These are phyloP conservation scores for Metschnikowia chrysomelidarum DNA, from an alignment of 805 yeast genomes.

Conservation along the genomic window DNA sequence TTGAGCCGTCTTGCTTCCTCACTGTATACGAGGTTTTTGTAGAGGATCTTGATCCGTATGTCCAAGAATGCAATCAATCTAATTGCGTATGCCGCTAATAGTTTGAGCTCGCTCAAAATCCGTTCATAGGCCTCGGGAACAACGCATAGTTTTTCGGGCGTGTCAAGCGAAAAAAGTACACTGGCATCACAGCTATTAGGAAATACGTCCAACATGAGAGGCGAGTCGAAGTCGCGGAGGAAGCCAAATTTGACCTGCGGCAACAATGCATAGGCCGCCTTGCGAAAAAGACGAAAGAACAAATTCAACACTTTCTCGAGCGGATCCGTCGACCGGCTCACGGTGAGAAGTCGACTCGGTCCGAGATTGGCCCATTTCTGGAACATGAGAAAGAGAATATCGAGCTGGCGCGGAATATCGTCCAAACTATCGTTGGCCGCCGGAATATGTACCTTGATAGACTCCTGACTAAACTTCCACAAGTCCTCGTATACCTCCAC, in stretches of 20 bases:
- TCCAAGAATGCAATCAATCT: conserved; percentile 32
- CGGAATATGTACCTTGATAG: conserved; percentile 30
- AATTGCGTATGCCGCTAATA: conserved; percentile 28
- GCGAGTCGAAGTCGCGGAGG: conserved; percentile 40
- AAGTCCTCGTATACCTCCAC: conserved; percentile 25
- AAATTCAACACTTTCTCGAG: conserved; percentile 32
- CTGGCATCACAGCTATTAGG: conserved; percentile 23
- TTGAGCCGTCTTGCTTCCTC: conserved; percentile 20
- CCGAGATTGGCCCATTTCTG: conserved; percentile 34
- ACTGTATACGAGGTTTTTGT: conserved; percentile 29
- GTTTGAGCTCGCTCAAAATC: conserved; percentile 18
- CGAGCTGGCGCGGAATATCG: conserved; percentile 31
- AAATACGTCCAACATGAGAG: conserved; percentile 39
- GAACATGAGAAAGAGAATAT: conserved; percentile 33
- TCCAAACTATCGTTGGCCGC: conserved; percentile 21
- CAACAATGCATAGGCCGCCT: conserved; percentile 31
- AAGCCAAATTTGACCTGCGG: conserved; percentile 43
- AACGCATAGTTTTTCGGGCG: conserved; percentile 15
- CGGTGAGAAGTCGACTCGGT: conserved; percentile 30
- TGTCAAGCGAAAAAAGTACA: conserved; percentile 23
- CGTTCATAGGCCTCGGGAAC: conserved; percentile 17
- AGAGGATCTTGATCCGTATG: conserved; percentile 27
- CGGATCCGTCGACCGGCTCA: conserved; percentile 26
- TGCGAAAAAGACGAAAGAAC: conserved; percentile 33
- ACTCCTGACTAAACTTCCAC: conserved; percentile 22